Evolutionary conservation across 257 asterid species (phyloP).

Genomic region (Mentha longifolia): DNA sequence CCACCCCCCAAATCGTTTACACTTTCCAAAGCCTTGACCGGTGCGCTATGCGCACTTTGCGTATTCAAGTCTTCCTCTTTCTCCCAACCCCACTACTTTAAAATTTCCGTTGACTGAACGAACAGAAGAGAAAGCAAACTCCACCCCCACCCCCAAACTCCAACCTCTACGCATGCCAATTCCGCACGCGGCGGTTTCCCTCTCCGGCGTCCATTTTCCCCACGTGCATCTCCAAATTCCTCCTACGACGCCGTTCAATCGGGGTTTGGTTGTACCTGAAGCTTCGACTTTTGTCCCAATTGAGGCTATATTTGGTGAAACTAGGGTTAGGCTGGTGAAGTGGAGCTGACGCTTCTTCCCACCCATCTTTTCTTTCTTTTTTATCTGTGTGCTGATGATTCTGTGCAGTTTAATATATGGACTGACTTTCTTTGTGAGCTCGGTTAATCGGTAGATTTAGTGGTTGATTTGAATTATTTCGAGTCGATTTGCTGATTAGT

Average conservation of each 20-base stretch:
- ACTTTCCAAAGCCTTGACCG: constrained; percentile 49
- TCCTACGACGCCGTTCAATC: constrained; percentile 34
- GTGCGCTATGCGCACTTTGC: constrained; percentile 60
- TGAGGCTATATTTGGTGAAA: neutral
- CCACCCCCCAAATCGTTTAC: constrained; percentile 1
- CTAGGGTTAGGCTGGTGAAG: constrained; percentile 35
- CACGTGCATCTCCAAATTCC: constrained; percentile 36
- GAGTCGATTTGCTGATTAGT: constrained; percentile 38
- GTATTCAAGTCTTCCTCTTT: constrained; percentile 53
- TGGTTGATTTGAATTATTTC: constrained; percentile 7
- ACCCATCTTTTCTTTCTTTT: neutral
- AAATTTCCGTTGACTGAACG: constrained; percentile 59
- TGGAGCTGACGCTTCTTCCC: constrained; percentile 27
- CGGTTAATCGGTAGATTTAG: constrained; percentile 28
- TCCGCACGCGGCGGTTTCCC: constrained; percentile 26
- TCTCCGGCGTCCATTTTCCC: constrained; percentile 36
- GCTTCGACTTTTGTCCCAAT: constrained; percentile 30
- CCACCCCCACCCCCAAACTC: no score
- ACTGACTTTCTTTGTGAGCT: constrained; percentile 31
- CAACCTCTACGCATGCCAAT: constrained; percentile 22
- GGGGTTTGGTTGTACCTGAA: constrained; percentile 24
- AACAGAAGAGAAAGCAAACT: no score
- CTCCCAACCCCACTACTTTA: constrained; percentile 41
- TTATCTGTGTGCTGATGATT: constrained; percentile 8
- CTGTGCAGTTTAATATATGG: constrained; percentile 27